Base-by-base conservation (phyloP, 2,329 filamentous ascomycete genomes). In the Domatiomyces catenatus region DNA sequence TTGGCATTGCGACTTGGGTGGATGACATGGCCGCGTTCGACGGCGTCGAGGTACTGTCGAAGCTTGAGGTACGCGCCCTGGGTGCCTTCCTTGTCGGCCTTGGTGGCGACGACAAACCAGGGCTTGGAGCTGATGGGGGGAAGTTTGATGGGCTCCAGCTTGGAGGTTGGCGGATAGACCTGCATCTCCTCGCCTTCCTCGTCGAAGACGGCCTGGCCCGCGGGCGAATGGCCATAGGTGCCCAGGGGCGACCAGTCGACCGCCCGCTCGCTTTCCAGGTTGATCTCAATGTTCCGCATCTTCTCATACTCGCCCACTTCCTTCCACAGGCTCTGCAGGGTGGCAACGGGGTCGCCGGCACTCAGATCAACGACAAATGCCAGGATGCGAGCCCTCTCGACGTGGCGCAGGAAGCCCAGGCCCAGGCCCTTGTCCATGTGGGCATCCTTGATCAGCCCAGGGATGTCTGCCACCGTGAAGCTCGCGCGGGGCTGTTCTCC, bases 401-500 rank as follows among this genome's bases (percentile, higher is more conserved):
- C 86, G 65, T 98, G 92, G 12, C 92, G 81, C 15, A 98, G 70
- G 65, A 98, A 98, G 44, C 84, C 87, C 44, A 95, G 80, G 0
- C 92, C 92, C 0, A 98, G 76, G 0, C 92, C 92, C 57, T 82
- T 84, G 67, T 98, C 89, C 7, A 94, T 75, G 67, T 96, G 90
- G 0, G 92, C 92, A 57, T 86, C 88, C 65, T 93, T 83, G 46
- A 98, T 87, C 53, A 98, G 72, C 1, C 92, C 92, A 1, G 92
- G 92, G 51, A 98, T 96, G 64, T 98, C 92, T 15, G 92, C 92
- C 53, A 98, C 83, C 7, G 86, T 94, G 67, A 96, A 94, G 51
- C 84, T 81, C 1, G 84, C 87, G 32, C 88, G 77, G 0, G 77
- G 63, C 68, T 75, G 68, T 65, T 72, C 64, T 65, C 71, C 59